Evolutionary conservation across 805 yeast species (phyloP).

Genomic region (Tetrapisispora taiwanensis): DNA sequence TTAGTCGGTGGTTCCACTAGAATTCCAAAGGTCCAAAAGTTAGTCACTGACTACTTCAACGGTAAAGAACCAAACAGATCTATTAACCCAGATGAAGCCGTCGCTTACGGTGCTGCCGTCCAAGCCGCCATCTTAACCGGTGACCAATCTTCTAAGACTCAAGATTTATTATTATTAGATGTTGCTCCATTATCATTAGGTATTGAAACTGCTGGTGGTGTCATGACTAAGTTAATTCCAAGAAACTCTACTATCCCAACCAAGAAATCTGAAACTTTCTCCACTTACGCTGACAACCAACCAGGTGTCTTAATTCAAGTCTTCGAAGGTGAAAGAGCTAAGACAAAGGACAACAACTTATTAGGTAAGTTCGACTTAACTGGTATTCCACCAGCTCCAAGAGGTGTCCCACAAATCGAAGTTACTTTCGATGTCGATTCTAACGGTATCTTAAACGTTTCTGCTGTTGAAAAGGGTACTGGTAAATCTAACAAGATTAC

Average conservation of each 20-base stretch:
- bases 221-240: slow-evolving; percentile 97
- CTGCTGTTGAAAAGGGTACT: slow-evolving; percentile 97
- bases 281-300: slow-evolving; percentile 97
- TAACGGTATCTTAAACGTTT: slow-evolving; percentile 93
- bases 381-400: slow-evolving; percentile 97
- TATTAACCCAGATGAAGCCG: slow-evolving; percentile 98
- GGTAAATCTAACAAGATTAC: slow-evolving; percentile 96
- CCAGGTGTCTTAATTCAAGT: slow-evolving; percentile 99
- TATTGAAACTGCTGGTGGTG: slow-evolving; percentile 99
- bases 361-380: slow-evolving; percentile 94
- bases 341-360: slow-evolving; percentile 92
- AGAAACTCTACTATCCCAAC: slow-evolving; percentile 98
- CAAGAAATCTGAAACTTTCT: slow-evolving; percentile 95
- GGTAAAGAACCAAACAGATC: slow-evolving; percentile 98
- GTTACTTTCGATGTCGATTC: slow-evolving; percentile 96
- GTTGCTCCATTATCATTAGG: slow-evolving; percentile 98
- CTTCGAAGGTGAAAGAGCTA: slow-evolving; percentile 96
- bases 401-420: slow-evolving; percentile 98
- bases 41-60: slow-evolving; percentile 94
- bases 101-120: slow-evolving; percentile 98
- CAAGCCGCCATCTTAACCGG: slow-evolving; percentile 97
- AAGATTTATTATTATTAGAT: slow-evolving; percentile 91
- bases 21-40: slow-evolving; percentile 91
- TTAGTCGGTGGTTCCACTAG: slow-evolving; percentile 39
- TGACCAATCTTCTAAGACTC: slow-evolving; percentile 95